These are phyloP conservation scores for Acidomyces sp. DNA, from an alignment of 495 filamentous ascomycete genomes.

Conservation along the genomic window DNA sequence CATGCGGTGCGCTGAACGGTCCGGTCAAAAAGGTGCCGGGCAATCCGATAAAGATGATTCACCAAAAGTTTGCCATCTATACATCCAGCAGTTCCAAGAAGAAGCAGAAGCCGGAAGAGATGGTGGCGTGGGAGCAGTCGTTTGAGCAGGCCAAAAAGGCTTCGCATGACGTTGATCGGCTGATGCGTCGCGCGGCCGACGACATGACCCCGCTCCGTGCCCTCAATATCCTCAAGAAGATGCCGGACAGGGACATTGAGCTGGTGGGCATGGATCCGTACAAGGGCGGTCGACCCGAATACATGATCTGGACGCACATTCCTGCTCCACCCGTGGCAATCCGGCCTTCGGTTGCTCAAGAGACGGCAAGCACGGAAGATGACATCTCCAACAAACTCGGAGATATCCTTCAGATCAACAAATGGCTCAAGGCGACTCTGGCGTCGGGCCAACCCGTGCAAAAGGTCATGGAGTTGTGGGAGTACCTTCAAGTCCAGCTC, in stretches of 20 bases:
- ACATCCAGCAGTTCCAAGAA: constrained; percentile 73
- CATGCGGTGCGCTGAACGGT: constrained; percentile 71
- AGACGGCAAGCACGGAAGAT: constrained; percentile 83
- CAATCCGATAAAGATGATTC: constrained; percentile 75
- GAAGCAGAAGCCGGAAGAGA: constrained; percentile 66
- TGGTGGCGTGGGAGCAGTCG: constrained; percentile 69
- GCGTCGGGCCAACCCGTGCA: constrained; percentile 68
- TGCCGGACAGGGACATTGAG: constrained; percentile 77
- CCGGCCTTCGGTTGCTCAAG: constrained; percentile 82
- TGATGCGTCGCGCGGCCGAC: constrained; percentile 79
- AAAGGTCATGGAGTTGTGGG: constrained; percentile 97
- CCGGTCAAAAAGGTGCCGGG: constrained; percentile 71
- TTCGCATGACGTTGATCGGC: constrained; percentile 74
- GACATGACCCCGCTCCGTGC: constrained; percentile 84
- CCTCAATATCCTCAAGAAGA: constrained; percentile 76
- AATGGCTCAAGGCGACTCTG: constrained; percentile 63
- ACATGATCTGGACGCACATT: constrained; percentile 95
- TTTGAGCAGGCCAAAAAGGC: constrained; percentile 61
- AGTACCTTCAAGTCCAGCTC: constrained; percentile 84
- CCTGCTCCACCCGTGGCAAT: constrained; percentile 90
- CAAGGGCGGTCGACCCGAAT: constrained; percentile 71
- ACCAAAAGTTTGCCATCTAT: constrained; percentile 79
- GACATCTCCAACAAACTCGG: constrained; percentile 89
- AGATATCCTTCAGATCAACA: constrained; percentile 84
- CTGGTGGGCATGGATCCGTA: constrained; percentile 74